Conservation (phyloP, 441 rosid species). For the Erodium chrysanthum region DNA sequence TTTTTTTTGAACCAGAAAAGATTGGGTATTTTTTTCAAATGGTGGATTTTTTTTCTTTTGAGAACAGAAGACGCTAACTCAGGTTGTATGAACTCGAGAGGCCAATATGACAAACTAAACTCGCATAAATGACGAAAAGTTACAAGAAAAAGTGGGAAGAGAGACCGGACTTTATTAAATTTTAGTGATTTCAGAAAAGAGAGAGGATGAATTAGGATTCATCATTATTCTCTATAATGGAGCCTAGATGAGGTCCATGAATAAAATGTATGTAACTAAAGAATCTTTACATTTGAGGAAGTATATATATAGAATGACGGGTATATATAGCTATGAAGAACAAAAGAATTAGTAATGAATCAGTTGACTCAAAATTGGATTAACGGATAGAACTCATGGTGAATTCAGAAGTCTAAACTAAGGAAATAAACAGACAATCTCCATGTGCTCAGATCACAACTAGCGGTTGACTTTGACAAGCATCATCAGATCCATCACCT, state of each 20-base stretch:
- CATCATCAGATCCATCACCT: constrained; percentile 29
- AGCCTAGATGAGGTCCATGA: constrained; percentile 19
- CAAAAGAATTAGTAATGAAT: constrained; percentile 35
- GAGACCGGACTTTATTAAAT: constrained; percentile 17
- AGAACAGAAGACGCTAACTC: constrained; percentile 17
- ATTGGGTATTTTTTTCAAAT: background rate
- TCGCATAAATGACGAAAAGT: constrained; percentile 26
- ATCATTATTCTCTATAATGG: constrained; percentile 20
- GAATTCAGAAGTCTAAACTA: constrained; percentile 23
- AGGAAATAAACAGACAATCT: constrained; percentile 28
- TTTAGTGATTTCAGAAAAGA: constrained; percentile 10
- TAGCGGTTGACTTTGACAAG: constrained; percentile 27
- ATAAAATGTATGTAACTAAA: constrained; percentile 17
- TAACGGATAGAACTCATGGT: constrained; percentile 30
- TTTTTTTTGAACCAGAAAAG: constrained; percentile 4
- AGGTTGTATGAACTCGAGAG: constrained; percentile 44
- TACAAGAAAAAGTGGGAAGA: constrained; percentile 28
- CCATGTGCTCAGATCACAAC: constrained; percentile 29
- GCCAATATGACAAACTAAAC: constrained; percentile 30
- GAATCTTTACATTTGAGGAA: constrained; percentile 29
- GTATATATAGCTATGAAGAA: constrained; percentile 20
- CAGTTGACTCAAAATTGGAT: constrained; percentile 24
- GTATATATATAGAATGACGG: constrained; percentile 12
- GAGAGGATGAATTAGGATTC: constrained; percentile 16
- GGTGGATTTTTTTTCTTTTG: background rate